phyloP scores from a whole-genome alignment of 371 early-diverging fungal species.

The Funneliformis caledonium region DNA sequence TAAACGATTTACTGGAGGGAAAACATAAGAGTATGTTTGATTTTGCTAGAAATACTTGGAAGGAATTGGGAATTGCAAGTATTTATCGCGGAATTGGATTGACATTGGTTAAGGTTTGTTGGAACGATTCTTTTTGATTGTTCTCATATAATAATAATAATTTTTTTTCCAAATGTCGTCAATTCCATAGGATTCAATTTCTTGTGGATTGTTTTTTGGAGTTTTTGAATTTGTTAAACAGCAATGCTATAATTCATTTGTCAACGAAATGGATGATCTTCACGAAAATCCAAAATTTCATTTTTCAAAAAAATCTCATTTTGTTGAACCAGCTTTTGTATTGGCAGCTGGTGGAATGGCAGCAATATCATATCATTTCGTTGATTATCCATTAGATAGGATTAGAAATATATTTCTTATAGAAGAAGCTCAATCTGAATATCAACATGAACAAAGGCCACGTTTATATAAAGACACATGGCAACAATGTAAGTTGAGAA shows the following conservation, averaged over 20 bases:
- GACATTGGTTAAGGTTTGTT: slow-evolving; percentile 63
- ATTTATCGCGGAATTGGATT: slow-evolving; percentile 75
- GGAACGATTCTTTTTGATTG: neutral
- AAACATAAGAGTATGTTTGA: slow-evolving; percentile 71
- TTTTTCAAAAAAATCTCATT: slow-evolving; percentile 49
- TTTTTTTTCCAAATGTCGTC: neutral
- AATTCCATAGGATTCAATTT: slow-evolving; percentile 61
- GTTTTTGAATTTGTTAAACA: slow-evolving; percentile 78
- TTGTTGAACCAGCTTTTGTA: slow-evolving; percentile 71
- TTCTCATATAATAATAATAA: neutral
- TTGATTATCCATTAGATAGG: slow-evolving; percentile 76
- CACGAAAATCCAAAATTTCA: neutral
- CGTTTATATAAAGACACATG: slow-evolving; percentile 60
- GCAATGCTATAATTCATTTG: slow-evolving; percentile 65
- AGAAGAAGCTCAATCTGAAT: slow-evolving; percentile 66
- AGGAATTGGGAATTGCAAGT: slow-evolving; percentile 64
- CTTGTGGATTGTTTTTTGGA: slow-evolving; percentile 79
- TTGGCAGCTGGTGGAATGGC: slow-evolving; percentile 74
- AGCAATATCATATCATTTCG: slow-evolving; percentile 73
- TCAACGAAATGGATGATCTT: slow-evolving; percentile 60
- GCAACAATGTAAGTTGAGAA: slow-evolving; percentile 57
- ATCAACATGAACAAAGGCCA: slow-evolving; percentile 48
- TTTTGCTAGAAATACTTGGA: slow-evolving; percentile 67
- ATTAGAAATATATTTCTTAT: slow-evolving; percentile 72
- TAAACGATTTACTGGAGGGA: slow-evolving; percentile 74